phyloP scores from a whole-genome alignment of 208 protist species.

The Leishmania gerbilli region DNA sequence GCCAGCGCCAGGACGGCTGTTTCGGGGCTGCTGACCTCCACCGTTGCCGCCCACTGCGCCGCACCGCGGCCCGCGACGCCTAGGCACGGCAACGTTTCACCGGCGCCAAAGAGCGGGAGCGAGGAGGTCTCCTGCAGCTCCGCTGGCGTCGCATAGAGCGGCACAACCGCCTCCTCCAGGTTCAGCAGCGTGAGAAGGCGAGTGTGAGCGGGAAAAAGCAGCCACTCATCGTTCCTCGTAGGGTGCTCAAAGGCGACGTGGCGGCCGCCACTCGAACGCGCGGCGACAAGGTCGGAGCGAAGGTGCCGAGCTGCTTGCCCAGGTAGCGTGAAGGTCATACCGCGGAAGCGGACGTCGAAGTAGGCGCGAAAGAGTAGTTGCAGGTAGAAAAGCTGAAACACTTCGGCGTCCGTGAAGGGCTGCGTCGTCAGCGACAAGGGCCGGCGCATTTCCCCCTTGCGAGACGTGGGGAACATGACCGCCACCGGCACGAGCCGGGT shows the following conservation, averaged over 20 bases:
- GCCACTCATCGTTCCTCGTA: conserved; percentile 26
- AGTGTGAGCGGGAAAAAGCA: conserved; percentile 68
- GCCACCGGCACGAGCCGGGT: conserved; percentile 32
- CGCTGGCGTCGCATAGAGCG: conserved; percentile 45
- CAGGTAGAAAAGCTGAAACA: conserved; percentile 87
- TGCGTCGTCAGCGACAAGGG: conserved; percentile 47
- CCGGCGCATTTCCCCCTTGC: conserved; percentile 31
- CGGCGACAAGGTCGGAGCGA: conserved; percentile 57
- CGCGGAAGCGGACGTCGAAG: conserved; percentile 72
- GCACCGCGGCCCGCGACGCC: conserved; percentile 40
- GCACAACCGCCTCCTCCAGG: conserved; percentile 68
- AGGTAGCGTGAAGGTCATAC: conserved; percentile 26
- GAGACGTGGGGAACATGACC: conserved; percentile 31
- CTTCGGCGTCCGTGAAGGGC: conserved; percentile 79
- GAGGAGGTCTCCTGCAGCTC: conserved; percentile 36
- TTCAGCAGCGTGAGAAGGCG: conserved; percentile 51
- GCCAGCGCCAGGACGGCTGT: conserved; percentile 42
- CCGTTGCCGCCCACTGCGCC: conserved; percentile 54
- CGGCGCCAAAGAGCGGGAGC: conserved; percentile 59
- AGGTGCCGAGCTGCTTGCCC: conserved; percentile 25
- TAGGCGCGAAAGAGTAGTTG: conserved; percentile 82
- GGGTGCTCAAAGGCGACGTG: conserved; percentile 73
- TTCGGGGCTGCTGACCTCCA: conserved; percentile 41
- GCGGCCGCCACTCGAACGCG: conserved; percentile 31
- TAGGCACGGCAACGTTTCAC: conserved; percentile 43